Conservation (phyloP, 148 eudicot genomes). For the Mesembryanthemum crystallinum region DNA sequence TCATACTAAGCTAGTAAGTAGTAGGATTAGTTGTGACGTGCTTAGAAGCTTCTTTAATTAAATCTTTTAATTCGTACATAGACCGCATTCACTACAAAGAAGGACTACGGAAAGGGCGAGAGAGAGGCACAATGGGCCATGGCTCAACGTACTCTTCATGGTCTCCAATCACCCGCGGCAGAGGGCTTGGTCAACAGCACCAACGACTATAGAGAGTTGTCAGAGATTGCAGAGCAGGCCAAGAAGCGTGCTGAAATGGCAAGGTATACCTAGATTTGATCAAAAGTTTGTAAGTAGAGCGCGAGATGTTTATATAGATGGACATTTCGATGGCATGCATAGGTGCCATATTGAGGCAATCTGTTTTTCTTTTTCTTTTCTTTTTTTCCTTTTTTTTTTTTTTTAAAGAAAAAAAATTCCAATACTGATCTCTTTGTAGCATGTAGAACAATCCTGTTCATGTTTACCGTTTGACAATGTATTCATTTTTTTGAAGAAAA, state of each 20-base stretch:
- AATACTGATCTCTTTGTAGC: not conserved
- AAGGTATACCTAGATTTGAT: constrained; percentile 33
- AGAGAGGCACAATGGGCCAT: constrained; percentile 60
- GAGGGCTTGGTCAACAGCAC: constrained; percentile 28
- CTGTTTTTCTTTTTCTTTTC: not conserved
- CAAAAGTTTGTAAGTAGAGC: not conserved
- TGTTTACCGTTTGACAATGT: not conserved
- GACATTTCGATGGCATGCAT: not conserved
- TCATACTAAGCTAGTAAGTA: no score
- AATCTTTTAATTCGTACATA: not conserved
- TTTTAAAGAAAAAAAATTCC: no score
- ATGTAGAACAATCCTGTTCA: constrained; percentile 2
- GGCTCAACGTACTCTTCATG: constrained; percentile 60
- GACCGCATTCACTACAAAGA: constrained; percentile 57
- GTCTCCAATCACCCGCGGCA: constrained; percentile 32
- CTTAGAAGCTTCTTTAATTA: not conserved
- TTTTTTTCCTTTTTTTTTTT: not conserved
- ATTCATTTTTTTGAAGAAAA: not conserved
- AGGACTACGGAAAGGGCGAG: constrained; percentile 57
- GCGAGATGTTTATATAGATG: not conserved
- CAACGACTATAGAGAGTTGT: constrained; percentile 27
- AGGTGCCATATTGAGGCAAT: not conserved
- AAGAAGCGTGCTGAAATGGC: constrained; percentile 57
- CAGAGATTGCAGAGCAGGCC: constrained; percentile 52
- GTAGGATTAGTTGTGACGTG: no score